Evolutionary conservation across 352 stramenopile species (phyloP).

Genomic region (Globisporangium cylindrosporum): DNA sequence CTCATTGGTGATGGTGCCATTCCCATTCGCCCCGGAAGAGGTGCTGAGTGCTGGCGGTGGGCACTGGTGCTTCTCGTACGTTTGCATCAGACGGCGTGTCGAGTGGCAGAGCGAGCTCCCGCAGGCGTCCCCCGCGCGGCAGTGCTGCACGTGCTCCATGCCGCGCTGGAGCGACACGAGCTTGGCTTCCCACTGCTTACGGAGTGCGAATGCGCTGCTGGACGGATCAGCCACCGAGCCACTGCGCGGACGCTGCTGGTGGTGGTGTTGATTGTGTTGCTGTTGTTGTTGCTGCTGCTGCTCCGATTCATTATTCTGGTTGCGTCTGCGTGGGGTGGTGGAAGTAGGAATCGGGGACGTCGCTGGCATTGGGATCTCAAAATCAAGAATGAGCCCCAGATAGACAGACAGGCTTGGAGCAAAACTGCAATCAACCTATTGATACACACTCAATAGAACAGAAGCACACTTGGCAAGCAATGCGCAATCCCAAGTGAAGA

Average conservation of each 20-base stretch:
- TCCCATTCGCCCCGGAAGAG: slow-evolving; percentile 2
- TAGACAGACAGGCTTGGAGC: not conserved
- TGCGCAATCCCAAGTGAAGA: not conserved
- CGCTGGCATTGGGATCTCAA: slow-evolving; percentile 17
- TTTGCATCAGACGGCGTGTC: slow-evolving; percentile 61
- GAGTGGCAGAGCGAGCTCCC: slow-evolving; percentile 71
- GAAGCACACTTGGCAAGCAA: not conserved
- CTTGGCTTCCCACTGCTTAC: slow-evolving; percentile 63
- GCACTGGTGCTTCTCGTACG: slow-evolving; percentile 63
- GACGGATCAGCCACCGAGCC: not conserved
- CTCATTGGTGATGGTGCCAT: slow-evolving; percentile 14
- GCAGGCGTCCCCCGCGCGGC: slow-evolving; percentile 47
- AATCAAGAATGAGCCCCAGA: slow-evolving; percentile 9
- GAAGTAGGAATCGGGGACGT: slow-evolving; percentile 11
- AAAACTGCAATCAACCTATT: slow-evolving; percentile 2
- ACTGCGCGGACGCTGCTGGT: slow-evolving; percentile 1
- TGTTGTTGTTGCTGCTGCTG: slow-evolving; percentile 1
- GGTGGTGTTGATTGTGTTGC: not conserved
- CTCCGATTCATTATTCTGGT: slow-evolving; percentile 9
- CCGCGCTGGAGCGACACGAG: slow-evolving; percentile 62
- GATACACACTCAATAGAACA: not conserved
- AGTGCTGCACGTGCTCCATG: slow-evolving; percentile 61
- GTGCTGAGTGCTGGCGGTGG: not conserved
- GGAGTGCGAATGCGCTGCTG: slow-evolving; percentile 25
- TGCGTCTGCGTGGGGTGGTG: not conserved